Base-by-base conservation (phyloP, 208 protist species). In the Trypanosoma rangeli region DNA sequence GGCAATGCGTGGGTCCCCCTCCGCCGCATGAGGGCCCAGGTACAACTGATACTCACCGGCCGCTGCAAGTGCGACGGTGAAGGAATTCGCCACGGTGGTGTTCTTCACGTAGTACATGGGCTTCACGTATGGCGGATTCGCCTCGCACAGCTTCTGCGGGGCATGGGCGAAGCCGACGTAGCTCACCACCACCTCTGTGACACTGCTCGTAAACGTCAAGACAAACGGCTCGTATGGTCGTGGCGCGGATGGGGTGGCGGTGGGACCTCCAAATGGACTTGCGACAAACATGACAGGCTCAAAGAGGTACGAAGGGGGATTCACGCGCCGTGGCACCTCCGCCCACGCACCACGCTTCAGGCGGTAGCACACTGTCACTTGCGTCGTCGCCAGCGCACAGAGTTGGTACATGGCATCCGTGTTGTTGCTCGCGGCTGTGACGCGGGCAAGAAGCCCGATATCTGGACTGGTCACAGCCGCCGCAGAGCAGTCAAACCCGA, bases 361-460 rank as follows among this genome's bases (percentile, higher is more conserved):
- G 31, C 64, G 67, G 78, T 94, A 96, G 68, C 91, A 96, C 57
- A 95, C 78, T 20, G 82, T 88, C 54, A 95, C 78, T 26, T 58
- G 76, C 49, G 74, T 80, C 35, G 76, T 64, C 12, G 60, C 20
- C 18, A 79, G 62, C 26, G 77, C 76, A 50, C 91, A 96, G 24
- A 96, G 61, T 2, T 69, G 60, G 73, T 88, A 96, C 13, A 87
- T 74, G 33, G 80, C 61, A 49, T 71, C 31, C 48, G 64, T 83
- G 46, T 55, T 67, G 65, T 60, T 87, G 73, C 87, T 96, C 31
- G 56, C 52, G 12, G 57, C 39, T 16, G 57, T 59, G 5, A 80
- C 24, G 68, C 83, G 84, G 18, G 26, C 62, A 24, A 87, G 28
- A 5, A 81, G 31, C 44, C 78, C 76, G 26, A 96, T 74, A 13